A percentile compares a stretch with the other conserved stretches of the same genome.
phyloP scores from a whole-genome alignment of 2,329 filamentous ascomycete genomes.

The Bisporella sp. region DNA sequence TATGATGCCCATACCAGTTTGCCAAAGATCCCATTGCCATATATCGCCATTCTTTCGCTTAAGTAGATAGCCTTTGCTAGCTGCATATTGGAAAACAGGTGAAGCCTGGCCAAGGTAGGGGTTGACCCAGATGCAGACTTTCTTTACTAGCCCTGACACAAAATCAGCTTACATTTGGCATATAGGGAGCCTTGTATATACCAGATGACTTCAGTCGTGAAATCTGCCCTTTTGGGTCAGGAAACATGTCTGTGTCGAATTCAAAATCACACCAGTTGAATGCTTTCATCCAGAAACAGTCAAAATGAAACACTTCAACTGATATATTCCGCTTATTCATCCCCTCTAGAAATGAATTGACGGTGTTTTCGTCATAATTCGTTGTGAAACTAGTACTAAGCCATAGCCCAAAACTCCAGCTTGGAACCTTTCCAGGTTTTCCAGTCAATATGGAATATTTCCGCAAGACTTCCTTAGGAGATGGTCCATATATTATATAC shows the following conservation, averaged over 20 bases:
- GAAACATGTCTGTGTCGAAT: conserved; percentile 51
- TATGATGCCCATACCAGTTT: conserved; percentile 55
- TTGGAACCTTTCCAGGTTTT: conserved; percentile 54
- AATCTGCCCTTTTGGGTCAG: conserved; percentile 49
- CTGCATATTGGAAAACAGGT: conserved; percentile 48
- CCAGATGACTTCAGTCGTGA: conserved; percentile 42
- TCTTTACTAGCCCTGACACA: conserved; percentile 31
- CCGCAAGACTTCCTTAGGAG: conserved; percentile 63
- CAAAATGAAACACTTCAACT: conserved; percentile 55
- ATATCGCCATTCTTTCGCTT: conserved; percentile 51
- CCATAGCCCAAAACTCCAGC: conserved; percentile 73
- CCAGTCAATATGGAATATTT: conserved; percentile 64
- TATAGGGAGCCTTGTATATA: conserved; percentile 2
- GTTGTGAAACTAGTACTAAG: conserved; percentile 64
- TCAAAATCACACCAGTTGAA: conserved; percentile 61
- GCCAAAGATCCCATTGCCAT: conserved; percentile 60
- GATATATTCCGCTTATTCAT: conserved; percentile 50
- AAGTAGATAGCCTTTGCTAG: conserved; percentile 49
- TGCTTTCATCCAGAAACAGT: conserved; percentile 57
- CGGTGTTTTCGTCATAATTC: conserved; percentile 51
- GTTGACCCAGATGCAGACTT: conserved; percentile 55
- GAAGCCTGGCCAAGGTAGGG: conserved; percentile 55
- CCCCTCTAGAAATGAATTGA: conserved; percentile 49
- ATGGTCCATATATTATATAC: conserved; percentile 65
- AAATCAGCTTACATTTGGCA: too few relatives aligned